phyloP scores from a whole-genome alignment of 2,329 filamentous ascomycete genomes.

The Cladophialophora exuberans region DNA sequence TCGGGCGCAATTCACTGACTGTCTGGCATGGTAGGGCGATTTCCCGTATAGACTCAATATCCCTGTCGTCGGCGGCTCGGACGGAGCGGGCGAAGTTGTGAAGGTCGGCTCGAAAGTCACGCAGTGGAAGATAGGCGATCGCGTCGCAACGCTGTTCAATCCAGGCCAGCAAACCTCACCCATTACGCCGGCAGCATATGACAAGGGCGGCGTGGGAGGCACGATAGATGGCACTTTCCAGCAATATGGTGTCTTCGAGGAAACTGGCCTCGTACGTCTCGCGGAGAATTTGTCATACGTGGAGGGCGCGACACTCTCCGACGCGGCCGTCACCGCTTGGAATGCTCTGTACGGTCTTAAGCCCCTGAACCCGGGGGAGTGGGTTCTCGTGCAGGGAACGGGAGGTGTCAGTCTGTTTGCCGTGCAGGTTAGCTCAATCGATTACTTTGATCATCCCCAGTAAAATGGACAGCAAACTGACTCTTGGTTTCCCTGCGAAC shows the following conservation, averaged over 20 bases:
- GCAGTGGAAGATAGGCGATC: conserved; percentile 40
- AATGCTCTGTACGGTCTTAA: conserved; percentile 64
- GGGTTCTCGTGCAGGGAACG: conserved; percentile 63
- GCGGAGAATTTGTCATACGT: conserved; percentile 58
- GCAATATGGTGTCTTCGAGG: conserved; percentile 67
- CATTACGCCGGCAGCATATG: neutral
- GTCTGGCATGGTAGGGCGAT: too few relatives aligned
- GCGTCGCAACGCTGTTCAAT: conserved; percentile 32
- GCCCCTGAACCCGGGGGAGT: conserved; percentile 51
- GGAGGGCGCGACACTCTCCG: conserved; percentile 62
- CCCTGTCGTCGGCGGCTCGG: conserved; percentile 29
- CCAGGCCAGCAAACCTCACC: neutral
- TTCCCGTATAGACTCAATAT: neutral
- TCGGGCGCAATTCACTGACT: too few relatives aligned
- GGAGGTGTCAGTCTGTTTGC: conserved; percentile 60
- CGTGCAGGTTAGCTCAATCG: conserved; percentile 2
- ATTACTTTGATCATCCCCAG: neutral
- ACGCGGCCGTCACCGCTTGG: conserved; percentile 67
- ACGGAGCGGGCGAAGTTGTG: conserved; percentile 48
- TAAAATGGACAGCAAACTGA: neutral
- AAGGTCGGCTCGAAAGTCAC: conserved; percentile 43
- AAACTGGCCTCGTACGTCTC: conserved; percentile 66
- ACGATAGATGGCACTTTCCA: conserved; percentile 68
- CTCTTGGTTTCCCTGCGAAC: too few relatives aligned
- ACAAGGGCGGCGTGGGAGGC: conserved; percentile 59